Percentiles rank a stretch among this genome's conserved stretches.
phyloP scores from a whole-genome alignment of 495 filamentous ascomycete species.

The Lineolata rhizophorae region DNA sequence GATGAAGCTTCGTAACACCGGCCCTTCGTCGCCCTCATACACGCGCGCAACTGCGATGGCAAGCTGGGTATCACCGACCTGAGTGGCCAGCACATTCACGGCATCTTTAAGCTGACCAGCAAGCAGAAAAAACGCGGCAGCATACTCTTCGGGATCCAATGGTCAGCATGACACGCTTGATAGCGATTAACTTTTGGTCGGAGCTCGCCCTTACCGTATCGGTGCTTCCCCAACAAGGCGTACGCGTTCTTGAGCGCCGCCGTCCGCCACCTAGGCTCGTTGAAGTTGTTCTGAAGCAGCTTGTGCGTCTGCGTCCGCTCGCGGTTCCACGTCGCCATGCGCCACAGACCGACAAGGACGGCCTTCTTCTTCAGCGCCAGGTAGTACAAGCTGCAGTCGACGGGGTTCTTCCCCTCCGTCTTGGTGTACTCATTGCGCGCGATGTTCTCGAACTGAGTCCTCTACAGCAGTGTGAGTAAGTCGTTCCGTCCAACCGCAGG shows the following conservation, averaged over 20 bases:
- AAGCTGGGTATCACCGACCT: conserved; percentile 72
- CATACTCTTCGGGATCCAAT: conserved; percentile 44
- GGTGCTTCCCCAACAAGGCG: conserved; percentile 74
- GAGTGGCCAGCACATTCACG: conserved; percentile 60
- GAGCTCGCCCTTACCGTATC: conserved; percentile 43
- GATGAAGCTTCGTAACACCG: conserved; percentile 48
- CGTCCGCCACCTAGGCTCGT: conserved; percentile 66
- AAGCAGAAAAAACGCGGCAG: conserved; percentile 85
- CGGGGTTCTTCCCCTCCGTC: conserved; percentile 67
- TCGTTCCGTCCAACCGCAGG: conserved; percentile 5
- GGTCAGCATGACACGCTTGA: conserved; percentile 1
- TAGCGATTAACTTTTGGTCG: conserved; percentile 1
- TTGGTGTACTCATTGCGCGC: conserved; percentile 88
- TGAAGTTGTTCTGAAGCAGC: conserved; percentile 72
- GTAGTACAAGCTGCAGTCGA: conserved; percentile 88
- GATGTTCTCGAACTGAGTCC: conserved; percentile 63
- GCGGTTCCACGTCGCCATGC: conserved; percentile 77
- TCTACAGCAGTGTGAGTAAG: conserved; percentile 30
- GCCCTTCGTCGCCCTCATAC: conserved; percentile 70
- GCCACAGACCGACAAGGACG: conserved; percentile 80
- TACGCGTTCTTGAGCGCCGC: conserved; percentile 93
- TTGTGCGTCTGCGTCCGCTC: conserved; percentile 62
- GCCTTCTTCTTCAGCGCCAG: conserved; percentile 81
- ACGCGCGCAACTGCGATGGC: conserved; percentile 76
- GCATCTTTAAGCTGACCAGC: conserved; percentile 73